phyloP scores from a whole-genome alignment of 2,329 filamentous ascomycete genomes.

The Xylogone sp. region DNA sequence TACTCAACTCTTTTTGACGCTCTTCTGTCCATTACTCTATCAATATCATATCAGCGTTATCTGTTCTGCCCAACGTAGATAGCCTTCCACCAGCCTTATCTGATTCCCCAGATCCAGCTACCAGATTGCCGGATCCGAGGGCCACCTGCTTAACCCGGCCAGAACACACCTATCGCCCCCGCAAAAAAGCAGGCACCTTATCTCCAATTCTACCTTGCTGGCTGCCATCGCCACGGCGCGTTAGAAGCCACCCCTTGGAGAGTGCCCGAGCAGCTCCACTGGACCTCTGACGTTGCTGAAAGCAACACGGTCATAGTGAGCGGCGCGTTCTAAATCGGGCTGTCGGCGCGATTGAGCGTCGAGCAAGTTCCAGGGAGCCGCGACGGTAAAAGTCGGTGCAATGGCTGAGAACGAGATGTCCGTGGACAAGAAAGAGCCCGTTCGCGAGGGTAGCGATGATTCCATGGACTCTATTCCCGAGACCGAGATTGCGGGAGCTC shows the following conservation, averaged over 20 bases:
- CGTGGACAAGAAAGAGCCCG: conserved; percentile 56
- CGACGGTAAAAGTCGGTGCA: conserved; percentile 2
- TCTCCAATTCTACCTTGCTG: conserved; percentile 11
- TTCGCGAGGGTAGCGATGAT: conserved; percentile 58
- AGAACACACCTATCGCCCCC: not conserved
- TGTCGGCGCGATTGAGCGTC: not conserved
- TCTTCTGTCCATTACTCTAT: conserved; percentile 19
- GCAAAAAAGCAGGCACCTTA: not conserved
- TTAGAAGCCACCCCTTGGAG: conserved; percentile 8
- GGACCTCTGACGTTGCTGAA: not conserved
- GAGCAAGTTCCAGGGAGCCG: not conserved
- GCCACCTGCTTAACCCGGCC: conserved; percentile 5
- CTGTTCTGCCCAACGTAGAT: not conserved
- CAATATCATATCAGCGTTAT: conserved; percentile 4
- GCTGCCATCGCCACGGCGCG: conserved; percentile 18
- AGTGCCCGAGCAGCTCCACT: not conserved
- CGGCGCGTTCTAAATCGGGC: not conserved
- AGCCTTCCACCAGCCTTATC: not conserved
- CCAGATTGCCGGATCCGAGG: conserved; percentile 11
- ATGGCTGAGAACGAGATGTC: conserved; percentile 64
- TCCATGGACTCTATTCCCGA: conserved; percentile 59
- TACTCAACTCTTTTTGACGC: conserved; percentile 14
- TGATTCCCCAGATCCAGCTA: conserved; percentile 10
- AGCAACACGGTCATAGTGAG: not conserved
- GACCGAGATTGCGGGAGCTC: conserved; percentile 38